These are phyloP conservation scores for Chamaenerion angustifolium DNA, from an alignment of 345 rosid genomes.

Conservation along the genomic window DNA sequence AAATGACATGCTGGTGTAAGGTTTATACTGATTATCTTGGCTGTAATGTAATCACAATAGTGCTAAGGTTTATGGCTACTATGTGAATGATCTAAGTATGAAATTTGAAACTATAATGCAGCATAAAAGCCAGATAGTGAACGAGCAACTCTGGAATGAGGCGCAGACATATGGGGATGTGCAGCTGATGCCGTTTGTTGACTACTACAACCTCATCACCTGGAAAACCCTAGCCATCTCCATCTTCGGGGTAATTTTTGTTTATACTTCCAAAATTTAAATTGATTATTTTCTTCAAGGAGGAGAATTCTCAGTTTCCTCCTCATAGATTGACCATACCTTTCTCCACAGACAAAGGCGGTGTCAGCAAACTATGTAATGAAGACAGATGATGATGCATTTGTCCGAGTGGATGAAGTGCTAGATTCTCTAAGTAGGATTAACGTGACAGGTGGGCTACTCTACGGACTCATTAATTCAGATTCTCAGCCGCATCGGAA, in stretches of 20 bases:
- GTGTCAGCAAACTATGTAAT: conserved; percentile 71
- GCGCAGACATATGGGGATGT: conserved; percentile 73
- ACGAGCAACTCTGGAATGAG: conserved; percentile 89
- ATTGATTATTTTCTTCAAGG: not conserved
- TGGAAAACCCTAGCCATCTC: conserved; percentile 97
- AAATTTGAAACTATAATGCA: conserved; percentile 25
- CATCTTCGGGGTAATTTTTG: conserved; percentile 72
- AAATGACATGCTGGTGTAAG: no score
- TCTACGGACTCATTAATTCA: conserved; percentile 78
- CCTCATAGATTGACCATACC: conserved; percentile 7
- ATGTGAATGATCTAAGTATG: conserved; percentile 9
- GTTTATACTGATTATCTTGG: no score
- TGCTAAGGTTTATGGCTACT: not conserved
- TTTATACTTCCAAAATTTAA: conserved; percentile 8
- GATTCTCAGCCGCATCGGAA: conserved; percentile 77
- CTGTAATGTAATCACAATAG: no score
- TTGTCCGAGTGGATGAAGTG: conserved; percentile 87
- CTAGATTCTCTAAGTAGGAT: conserved; percentile 44
- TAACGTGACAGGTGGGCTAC: conserved; percentile 50
- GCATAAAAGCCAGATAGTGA: conserved; percentile 89
- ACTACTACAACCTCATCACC: conserved; percentile 88
- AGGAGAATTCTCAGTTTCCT: no score
- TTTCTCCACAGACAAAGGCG: conserved; percentile 50
- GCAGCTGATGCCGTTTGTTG: conserved; percentile 96
- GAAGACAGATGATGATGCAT: conserved; percentile 99